Conservation (phyloP, 2,329 filamentous ascomycete species). For the Colletotrichum lini region DNA sequence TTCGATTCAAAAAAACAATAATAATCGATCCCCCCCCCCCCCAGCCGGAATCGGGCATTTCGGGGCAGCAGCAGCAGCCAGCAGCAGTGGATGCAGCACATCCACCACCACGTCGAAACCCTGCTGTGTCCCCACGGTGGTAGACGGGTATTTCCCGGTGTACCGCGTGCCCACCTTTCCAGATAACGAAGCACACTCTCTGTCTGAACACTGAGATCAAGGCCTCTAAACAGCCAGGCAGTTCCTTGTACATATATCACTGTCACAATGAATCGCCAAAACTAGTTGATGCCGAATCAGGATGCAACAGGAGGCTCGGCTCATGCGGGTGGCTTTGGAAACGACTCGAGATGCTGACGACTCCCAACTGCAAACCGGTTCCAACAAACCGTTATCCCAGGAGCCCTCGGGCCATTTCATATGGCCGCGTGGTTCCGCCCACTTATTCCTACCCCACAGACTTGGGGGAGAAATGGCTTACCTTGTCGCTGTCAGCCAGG, state of each 20-base stretch:
- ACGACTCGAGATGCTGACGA: not conserved
- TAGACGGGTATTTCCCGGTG: not conserved
- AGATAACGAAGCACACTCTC: not conserved
- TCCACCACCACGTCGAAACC: conserved; percentile 4
- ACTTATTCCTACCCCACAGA: conserved; percentile 35
- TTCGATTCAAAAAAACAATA: not conserved
- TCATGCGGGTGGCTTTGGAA: conserved; percentile 2
- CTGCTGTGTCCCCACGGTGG: conserved; percentile 6
- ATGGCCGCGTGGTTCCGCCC: conserved; percentile 30
- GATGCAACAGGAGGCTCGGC: not conserved
- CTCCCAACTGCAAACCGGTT: not conserved
- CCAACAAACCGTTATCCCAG: conserved; percentile 4
- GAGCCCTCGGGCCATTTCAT: conserved; percentile 19
- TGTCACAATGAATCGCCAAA: not conserved
- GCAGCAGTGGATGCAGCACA: conserved; percentile 23
- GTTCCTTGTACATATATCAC: not conserved
- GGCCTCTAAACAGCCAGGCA: not conserved
- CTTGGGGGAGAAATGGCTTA: conserved; percentile 26
- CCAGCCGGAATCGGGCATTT: conserved; percentile 27
- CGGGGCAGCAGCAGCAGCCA: not conserved
- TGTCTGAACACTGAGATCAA: not conserved
- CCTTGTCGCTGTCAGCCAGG: conserved; percentile 38
- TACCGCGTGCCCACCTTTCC: not conserved
- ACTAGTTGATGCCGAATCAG: not conserved
- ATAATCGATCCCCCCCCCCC: conserved; percentile 1